phyloP scores from a whole-genome alignment of 208 protist species.

The Acanthamoeba castellanii region DNA sequence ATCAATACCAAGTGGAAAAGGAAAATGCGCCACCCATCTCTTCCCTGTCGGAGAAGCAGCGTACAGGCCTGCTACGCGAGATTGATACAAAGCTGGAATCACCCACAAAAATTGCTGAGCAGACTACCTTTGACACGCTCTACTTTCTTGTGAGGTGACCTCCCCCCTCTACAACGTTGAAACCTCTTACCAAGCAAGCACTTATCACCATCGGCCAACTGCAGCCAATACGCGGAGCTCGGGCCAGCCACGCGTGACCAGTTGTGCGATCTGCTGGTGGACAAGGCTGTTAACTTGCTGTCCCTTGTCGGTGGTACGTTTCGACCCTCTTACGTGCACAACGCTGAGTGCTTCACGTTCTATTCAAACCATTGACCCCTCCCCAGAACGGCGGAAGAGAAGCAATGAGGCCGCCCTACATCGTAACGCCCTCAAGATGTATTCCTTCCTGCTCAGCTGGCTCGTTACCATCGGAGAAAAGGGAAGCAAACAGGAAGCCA shows the following conservation, averaged over 20 bases:
- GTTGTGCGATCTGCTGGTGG: conserved; percentile 9
- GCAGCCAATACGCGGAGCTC: conserved; percentile 7
- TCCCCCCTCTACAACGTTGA: background rate
- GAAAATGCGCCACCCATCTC: conserved; percentile 40
- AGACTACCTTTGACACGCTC: conserved; percentile 34
- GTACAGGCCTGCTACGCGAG: background rate
- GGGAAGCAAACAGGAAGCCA: conserved; percentile 1
- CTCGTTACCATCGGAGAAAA: conserved; percentile 61
- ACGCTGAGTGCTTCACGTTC: background rate
- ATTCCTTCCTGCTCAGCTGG: conserved; percentile 52
- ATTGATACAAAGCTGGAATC: conserved; percentile 15
- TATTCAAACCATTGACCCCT: background rate
- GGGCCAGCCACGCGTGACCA: background rate
- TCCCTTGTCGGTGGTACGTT: background rate
- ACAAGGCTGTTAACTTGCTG: background rate
- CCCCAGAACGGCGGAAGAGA: background rate
- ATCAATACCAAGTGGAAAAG: conserved; percentile 55
- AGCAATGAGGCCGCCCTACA: background rate
- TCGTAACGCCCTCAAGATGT: conserved; percentile 66
- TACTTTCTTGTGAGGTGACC: conserved; percentile 55
- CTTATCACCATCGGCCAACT: background rate
- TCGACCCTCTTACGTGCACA: background rate
- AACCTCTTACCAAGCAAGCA: background rate
- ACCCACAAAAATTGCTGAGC: background rate
- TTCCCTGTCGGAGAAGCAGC: conserved; percentile 43